phyloP scores from a whole-genome alignment of 768 basidiomycete genomes.

The Boletus rubropictus region DNA sequence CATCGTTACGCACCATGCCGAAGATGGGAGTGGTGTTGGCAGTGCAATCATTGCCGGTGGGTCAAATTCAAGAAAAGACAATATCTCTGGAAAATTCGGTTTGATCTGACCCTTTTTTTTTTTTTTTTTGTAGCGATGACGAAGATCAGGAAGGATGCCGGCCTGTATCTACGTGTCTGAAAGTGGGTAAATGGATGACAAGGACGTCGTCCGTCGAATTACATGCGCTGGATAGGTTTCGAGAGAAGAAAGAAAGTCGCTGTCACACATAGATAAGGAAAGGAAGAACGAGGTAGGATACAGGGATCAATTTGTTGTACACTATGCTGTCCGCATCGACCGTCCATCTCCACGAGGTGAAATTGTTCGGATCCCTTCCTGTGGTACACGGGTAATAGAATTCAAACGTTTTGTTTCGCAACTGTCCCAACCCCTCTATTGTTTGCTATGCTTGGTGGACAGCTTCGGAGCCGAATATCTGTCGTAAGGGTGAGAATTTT shows the following conservation, averaged over 20 bases:
- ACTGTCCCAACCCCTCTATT: no score
- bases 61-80: conserved; percentile 15
- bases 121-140: conserved; percentile 68
- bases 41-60: conserved; percentile 90
- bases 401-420: no score
- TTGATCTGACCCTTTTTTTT: background rate
- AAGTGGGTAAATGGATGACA: background rate
- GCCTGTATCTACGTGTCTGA: conserved; percentile 50
- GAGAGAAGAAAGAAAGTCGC: background rate
- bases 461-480: no score
- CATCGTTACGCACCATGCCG: conserved; percentile 34
- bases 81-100: background rate
- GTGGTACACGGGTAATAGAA: background rate
- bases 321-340: conserved; percentile 3
- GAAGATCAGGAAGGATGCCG: conserved; percentile 67
- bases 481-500: background rate
- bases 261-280: conserved; percentile 5
- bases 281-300: background rate
- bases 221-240: background rate
- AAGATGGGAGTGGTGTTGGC: conserved; percentile 79
- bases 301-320: conserved; percentile 12
- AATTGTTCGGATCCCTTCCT: background rate
- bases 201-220: background rate
- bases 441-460: no score
- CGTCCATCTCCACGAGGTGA: background rate